Base-by-base conservation (phyloP, 2,329 filamentous ascomycete species). In the Podosphaera aphanis region DNA sequence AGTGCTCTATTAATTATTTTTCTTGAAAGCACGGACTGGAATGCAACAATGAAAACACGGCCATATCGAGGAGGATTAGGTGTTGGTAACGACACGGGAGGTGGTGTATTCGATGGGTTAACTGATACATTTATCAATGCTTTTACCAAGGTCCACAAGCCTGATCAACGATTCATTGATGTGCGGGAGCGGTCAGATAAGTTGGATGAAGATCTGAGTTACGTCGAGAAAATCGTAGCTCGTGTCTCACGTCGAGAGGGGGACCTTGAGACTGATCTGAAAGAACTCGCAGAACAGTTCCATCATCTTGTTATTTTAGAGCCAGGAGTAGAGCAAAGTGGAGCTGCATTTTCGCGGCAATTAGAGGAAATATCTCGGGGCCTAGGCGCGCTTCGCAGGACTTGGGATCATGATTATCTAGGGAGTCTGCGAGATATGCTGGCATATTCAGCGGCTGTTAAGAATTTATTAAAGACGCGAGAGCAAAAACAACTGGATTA, bases 401-500 rank as follows among this genome's bases (percentile, higher is more conserved):
- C 85, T 56, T 95, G 88, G 0, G 90, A 98, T 59, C 85, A 93
- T 56, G 85, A 94, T 62, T 98, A 98, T 59, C 74, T 98, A 1
- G 83, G 84, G 53, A 88, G 80, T 46, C 69, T 98, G 45, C 77
- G 85, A 44, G 90, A 98, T 63, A 93, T 95, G 86, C 83, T 92
- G 56, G 80, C 85, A 21, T 98, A 95, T 63, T 88, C 85, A 52
- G 66, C 73, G n/a, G 80, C 85, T 0, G 67, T 95, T 41, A 93
- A 93, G 62, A 71, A 75, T 20, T 76, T 98, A 4, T 75, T 98
- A 51, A 93, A 93, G 61, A 83, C 83, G 1, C 79, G 90, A 31
- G 90, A 98, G 65, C 85, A 92, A 65, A 98, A 98, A 61, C 90
- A 98, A 61, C 79, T 98, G 48, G 90, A 98, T 64, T 93, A 88